These are phyloP conservation scores for Leccinum variicolor DNA, from an alignment of 768 basidiomycete genomes.

Conservation along the genomic window DNA sequence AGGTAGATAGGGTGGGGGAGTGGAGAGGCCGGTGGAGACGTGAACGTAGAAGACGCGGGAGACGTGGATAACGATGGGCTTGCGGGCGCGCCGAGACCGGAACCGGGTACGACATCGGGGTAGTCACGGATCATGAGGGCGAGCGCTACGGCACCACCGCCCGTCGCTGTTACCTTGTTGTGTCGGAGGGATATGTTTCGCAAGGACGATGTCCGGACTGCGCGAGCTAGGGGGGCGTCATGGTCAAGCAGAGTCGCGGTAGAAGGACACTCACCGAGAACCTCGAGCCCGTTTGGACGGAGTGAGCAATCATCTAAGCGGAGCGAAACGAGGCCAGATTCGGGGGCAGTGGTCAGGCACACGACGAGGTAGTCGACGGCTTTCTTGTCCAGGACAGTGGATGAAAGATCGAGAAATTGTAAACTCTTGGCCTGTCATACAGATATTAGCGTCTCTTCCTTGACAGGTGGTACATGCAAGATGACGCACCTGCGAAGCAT, in stretches of 20 bases:
- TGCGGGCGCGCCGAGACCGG: not conserved
- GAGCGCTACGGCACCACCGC: slow-evolving; percentile 91
- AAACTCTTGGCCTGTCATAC: slow-evolving; percentile 61
- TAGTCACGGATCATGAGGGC: slow-evolving; percentile 97
- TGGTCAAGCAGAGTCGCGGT: not conserved
- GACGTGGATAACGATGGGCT: slow-evolving; percentile 9
- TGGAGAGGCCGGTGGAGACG: slow-evolving; percentile 33
- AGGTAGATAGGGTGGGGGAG: slow-evolving; percentile 26
- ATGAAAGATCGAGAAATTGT: slow-evolving; percentile 88
- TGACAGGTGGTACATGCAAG: not conserved
- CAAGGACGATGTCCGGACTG: slow-evolving; percentile 73
- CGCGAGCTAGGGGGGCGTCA: slow-evolving; percentile 52
- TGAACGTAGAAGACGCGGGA: slow-evolving; percentile 16
- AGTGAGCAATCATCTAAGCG: slow-evolving; percentile 85
- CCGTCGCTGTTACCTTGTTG: slow-evolving; percentile 80
- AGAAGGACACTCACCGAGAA: slow-evolving; percentile 56
- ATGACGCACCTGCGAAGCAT: slow-evolving; percentile 59
- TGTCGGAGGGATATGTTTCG: slow-evolving; percentile 87
- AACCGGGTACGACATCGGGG: slow-evolving; percentile 62
- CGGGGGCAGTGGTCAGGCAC: slow-evolving; percentile 46
- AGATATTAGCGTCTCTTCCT: not conserved
- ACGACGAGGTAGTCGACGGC: slow-evolving; percentile 78
- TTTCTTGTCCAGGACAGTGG: slow-evolving; percentile 81
- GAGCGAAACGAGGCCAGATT: slow-evolving; percentile 64
- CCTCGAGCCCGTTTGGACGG: slow-evolving; percentile 71